phyloP scores from a whole-genome alignment of 306 rosid species.

The Myrica gale region DNA sequence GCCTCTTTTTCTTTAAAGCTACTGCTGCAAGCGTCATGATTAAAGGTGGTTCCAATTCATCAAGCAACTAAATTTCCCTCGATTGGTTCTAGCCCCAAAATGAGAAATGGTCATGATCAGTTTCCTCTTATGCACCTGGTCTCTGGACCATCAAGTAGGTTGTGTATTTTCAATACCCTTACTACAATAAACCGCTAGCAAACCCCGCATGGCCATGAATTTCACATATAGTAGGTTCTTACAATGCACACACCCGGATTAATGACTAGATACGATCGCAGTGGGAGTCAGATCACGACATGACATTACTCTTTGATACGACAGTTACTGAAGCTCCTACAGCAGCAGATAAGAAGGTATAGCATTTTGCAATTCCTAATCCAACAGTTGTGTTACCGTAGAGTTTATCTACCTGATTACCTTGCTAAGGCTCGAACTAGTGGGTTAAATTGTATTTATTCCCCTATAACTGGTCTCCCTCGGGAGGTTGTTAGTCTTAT shows the following conservation, averaged over 20 bases:
- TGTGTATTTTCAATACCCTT: background rate
- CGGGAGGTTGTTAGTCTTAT: too few relatives aligned
- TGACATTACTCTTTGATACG: background rate
- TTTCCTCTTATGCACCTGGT: background rate
- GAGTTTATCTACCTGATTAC: too few relatives aligned
- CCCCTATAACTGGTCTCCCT: too few relatives aligned
- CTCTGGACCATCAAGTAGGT: background rate
- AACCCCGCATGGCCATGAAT: too few relatives aligned
- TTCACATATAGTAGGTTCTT: background rate
- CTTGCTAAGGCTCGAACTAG: too few relatives aligned
- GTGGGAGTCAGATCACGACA: background rate
- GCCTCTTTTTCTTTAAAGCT: slow-evolving; percentile 20
- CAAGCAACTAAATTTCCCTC: slow-evolving; percentile 28
- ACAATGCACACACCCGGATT: background rate
- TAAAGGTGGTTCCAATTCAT: slow-evolving; percentile 28
- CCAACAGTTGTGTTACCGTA: background rate
- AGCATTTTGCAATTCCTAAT: background rate
- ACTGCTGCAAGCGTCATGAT: slow-evolving; percentile 30
- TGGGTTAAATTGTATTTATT: too few relatives aligned
- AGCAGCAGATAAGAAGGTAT: background rate
- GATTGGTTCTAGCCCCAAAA: slow-evolving; percentile 23
- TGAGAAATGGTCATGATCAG: background rate
- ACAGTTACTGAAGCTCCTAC: background rate
- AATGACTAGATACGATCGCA: background rate
- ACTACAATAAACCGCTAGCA: background rate